Evolutionary conservation across 192 early-diverging fungal species (phyloP), one percentile per base, ranked within the genome.

Genomic region (Rhizophagus prolifer): DNA sequence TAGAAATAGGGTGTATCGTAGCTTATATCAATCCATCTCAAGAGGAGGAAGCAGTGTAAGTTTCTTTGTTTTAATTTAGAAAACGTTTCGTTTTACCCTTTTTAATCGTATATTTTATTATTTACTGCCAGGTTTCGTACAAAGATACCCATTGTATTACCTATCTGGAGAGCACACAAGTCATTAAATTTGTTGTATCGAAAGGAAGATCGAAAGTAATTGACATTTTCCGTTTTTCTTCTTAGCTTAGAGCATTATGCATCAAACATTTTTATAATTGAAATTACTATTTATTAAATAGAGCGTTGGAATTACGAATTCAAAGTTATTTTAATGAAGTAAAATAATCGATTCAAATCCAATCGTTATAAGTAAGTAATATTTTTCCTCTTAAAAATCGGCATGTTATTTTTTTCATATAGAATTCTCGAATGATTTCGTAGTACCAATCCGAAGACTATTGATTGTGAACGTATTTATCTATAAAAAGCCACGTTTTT

Each of bases 181-280:
- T 75, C 73, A 1, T 44, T 75, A 64, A 75, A 75, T 75, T 63
- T 75, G 30, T 75, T 75, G 19, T 75, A 64, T 64, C 14, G 47
- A 47, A 75, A 75, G 41, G 73, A 75, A 4, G 73, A 70, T 46
- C 36, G 68, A 70, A 70, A 26, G 68, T 70, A 46, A 46, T 21
- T 47, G 34, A 4, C 34, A 34, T 63, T 10, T 63, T 10, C 9
- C 0, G 0, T 41, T 44, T 44, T 44, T 44, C 2, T 34, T 34
- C 31, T 44, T 12, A 12, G 12, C n/a, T 61, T n/a, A 10, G 9
- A n/a, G n/a, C 25, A 61, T 12, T 3, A 23, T 61, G 19, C 60
- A 61, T 23, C 4, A 12, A 30, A 65, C 1, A 3, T 16, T 65
- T 64, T 21, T 67, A 19, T 13, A 13, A 34, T 34, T 38, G 36